These are phyloP conservation scores for Lasiosphaeria hispida DNA, from an alignment of 495 filamentous ascomycete genomes.

Conservation along the genomic window DNA sequence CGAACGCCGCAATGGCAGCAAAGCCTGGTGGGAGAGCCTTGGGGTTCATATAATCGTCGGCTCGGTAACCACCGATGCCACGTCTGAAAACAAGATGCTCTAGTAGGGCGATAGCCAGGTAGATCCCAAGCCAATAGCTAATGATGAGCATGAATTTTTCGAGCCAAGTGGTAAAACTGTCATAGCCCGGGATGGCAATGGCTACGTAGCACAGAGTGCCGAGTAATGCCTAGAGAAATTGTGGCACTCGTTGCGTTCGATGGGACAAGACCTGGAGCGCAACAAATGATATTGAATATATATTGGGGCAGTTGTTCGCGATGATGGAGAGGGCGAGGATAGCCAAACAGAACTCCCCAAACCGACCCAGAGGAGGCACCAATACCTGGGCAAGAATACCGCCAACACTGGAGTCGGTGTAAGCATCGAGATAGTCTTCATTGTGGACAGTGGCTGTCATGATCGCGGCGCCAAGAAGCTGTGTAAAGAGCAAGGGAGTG, in stretches of 20 bases:
- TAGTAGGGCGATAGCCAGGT: conserved; percentile 65
- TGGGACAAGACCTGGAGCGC: conserved; percentile 69
- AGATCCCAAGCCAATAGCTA: conserved; percentile 84
- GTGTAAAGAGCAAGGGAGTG: conserved; percentile 69
- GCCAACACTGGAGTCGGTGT: conserved; percentile 60
- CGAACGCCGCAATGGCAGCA: conserved; percentile 66
- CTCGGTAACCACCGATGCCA: conserved; percentile 59
- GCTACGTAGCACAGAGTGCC: conserved; percentile 69
- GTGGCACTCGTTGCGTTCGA: conserved; percentile 65
- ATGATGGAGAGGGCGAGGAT: conserved; percentile 77
- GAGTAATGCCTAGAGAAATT: conserved; percentile 73
- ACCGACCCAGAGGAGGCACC: conserved; percentile 62
- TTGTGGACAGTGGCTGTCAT: conserved; percentile 59
- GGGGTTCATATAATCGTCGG: conserved; percentile 59
- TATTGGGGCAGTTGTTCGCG: conserved; percentile 86
- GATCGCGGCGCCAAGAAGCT: conserved; percentile 77
- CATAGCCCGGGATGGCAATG: conserved; percentile 76
- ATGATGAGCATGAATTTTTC: conserved; percentile 79
- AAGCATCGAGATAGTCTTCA: conserved; percentile 59
- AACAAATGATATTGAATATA: conserved; percentile 78
- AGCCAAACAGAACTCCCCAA: conserved; percentile 81
- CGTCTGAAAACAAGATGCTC: conserved; percentile 80
- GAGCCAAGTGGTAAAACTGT: conserved; percentile 66
- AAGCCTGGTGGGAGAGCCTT: conserved; percentile 65
- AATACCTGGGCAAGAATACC: conserved; percentile 70